Base-by-base conservation (phyloP, 23 red algal genomes). In the Gracilaria gracilis region DNA sequence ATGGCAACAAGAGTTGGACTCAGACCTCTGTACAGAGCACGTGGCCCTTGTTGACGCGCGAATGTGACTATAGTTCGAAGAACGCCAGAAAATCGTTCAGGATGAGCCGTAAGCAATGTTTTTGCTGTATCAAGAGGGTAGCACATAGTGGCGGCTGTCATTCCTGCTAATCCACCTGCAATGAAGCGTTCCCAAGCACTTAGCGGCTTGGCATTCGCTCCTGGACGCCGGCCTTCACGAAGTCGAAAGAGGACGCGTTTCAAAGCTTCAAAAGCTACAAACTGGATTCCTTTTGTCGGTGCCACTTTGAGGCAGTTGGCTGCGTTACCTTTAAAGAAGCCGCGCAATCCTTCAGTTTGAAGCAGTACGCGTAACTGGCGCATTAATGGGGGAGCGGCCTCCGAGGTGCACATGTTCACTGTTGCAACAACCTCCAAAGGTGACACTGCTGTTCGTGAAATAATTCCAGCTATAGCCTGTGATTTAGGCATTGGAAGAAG, bases 291-390 rank as follows among this genome's bases (percentile, higher is more conserved):
- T 51, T 95, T 94, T n/a, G 84, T 95, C 23, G 96, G 96, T 11
- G 96, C 96, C 5, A 98, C 96, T 57, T 98, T 98, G 4, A 98
- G 76, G 39, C 96, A 98, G 79, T 98, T 98, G 13, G 96, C 96
- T 9, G 84, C 78, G 57, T 98, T 98, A 16, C 96, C 96, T 74
- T 93, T 93, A 75, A 94, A 98, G 72, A 99, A 93, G 32, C 97
- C 97, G 46, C 92, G 83, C 57, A 99, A 29, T 44, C 97, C 97
- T 82, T 96, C 91, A 35, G 81, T 76, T 29, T 70, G 75, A 40
- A 98, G 88, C 61, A 98, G 65, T 46, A 57, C 35, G n/a, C 87
- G 88, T 74, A 95, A 67, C 78, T 98, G 72, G 12, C 36, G 82
- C 31, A 98, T 44, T 25, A 93, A 57, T 27, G 92, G 83, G 14